A percentile compares a stretch with the other conserved stretches of the same genome.
These are phyloP conservation scores for Postia placenta DNA, from an alignment of 768 basidiomycete genomes.

Conservation along the genomic window DNA sequence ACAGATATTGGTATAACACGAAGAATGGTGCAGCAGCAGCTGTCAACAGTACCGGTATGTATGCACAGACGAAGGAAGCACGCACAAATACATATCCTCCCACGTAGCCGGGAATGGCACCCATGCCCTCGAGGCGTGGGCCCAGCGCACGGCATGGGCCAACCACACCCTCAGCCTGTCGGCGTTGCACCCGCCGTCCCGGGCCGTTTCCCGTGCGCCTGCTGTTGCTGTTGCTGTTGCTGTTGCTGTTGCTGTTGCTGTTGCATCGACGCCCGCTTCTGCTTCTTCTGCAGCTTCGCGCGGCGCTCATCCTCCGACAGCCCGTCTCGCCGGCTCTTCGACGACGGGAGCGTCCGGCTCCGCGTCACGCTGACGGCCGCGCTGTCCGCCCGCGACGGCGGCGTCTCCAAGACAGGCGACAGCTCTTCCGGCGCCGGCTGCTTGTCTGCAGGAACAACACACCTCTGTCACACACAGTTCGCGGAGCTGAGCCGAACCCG, in stretches of 20 bases:
- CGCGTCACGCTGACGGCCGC: conserved; percentile 39
- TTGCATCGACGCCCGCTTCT: conserved; percentile 41
- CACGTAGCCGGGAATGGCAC: too few species aligned
- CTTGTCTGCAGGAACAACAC: conserved; percentile 15
- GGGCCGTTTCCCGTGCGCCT: conserved; percentile 11
- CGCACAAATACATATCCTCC: neutral
- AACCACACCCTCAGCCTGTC: neutral
- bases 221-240: too few species aligned
- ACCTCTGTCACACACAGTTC: neutral
- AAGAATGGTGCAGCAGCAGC: neutral
- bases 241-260: too few species aligned
- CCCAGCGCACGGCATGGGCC: neutral
- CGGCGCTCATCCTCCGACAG: conserved; percentile 32
- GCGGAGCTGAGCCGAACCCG: neutral
- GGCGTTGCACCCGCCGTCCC: neutral
- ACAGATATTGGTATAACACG: neutral
- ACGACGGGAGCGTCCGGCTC: conserved; percentile 60
- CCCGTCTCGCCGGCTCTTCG: conserved; percentile 17
- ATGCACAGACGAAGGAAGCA: neutral
- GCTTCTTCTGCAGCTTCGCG: conserved; percentile 42
- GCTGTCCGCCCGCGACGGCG: conserved; percentile 26
- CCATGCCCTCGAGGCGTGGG: too few species aligned
- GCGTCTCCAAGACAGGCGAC: conserved; percentile 43
- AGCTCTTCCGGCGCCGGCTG: conserved; percentile 27
- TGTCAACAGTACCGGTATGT: too few species aligned